phyloP scores from a whole-genome alignment of 257 asterid genomes.

The Solanum piurae region DNA sequence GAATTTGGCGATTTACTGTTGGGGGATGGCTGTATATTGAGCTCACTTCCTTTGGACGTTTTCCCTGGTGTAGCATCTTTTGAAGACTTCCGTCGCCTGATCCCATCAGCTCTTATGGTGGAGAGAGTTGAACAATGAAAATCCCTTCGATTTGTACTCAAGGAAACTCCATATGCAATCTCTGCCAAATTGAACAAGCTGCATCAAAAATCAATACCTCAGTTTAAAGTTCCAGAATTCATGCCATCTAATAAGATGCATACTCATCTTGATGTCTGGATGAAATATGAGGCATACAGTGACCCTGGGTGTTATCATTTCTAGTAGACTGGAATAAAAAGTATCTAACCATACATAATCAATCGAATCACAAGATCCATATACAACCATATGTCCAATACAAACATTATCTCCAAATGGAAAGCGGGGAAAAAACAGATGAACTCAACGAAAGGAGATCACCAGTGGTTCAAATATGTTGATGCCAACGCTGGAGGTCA shows the following conservation, averaged over 20 bases:
- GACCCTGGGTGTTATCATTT: neutral
- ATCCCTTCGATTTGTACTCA: constrained; percentile 3
- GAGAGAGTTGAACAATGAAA: constrained; percentile 1
- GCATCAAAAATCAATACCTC: constrained; percentile 71
- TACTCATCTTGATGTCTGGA: neutral
- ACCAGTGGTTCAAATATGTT: neutral
- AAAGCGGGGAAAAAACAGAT: neutral
- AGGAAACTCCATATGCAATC: constrained; percentile 22
- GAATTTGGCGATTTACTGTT: constrained; percentile 18
- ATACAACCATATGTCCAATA: neutral
- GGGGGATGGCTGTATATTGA: constrained; percentile 9
- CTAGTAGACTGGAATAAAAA: neutral
- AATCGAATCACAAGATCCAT: neutral
- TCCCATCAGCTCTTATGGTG: constrained; percentile 34
- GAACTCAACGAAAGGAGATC: neutral
- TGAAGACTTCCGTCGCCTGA: constrained; percentile 9
- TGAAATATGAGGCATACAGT: neutral
- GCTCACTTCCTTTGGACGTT: constrained; percentile 18
- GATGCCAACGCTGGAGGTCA: neutral
- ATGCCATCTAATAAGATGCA: neutral
- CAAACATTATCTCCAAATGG: neutral
- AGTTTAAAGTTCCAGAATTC: constrained; percentile 19
- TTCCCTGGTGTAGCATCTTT: constrained; percentile 15
- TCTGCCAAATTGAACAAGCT: constrained; percentile 95
- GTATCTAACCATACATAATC: neutral